Base-by-base conservation (phyloP, 495 filamentous ascomycete genomes). In the Lasiosphaeris hirsuta region DNA sequence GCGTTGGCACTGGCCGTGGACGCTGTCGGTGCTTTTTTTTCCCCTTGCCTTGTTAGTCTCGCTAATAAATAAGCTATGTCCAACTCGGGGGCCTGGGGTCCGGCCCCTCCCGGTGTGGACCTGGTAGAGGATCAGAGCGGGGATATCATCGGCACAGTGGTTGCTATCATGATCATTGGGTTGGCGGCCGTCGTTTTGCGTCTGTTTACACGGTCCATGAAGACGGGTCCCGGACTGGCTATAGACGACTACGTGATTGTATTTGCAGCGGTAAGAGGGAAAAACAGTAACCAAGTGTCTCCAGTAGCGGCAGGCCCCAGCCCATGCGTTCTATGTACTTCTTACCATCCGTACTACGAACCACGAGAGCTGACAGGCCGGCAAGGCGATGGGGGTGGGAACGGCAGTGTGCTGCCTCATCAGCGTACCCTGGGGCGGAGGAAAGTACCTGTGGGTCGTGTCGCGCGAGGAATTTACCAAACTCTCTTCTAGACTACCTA, bases 401-500 rank as follows among this genome's bases (percentile, higher is more conserved):
- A 64, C 62, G 4, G 58, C 62, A 10, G 54, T 60, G 35, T 64
- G 62, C 43, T 64, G 57, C 36, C 54, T 64, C 41, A 46, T 58
- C 37, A 58, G 42, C 19, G 51, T 64, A 3, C 57, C 52, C 13
- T 63, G 53, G 57, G 57, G 57, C 36, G 62, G 62, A 8, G 62
- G 62, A 1, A 64, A 60, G 15, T 54, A 64, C 37, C 57, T 64
- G n/a, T 60, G 62, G 62, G 54, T 56, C 9, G 62, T 60, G 13
- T 51, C 50, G 1, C 35, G 38, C 10, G 49, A 51, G 39, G 54
- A 64, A 46, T 60, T 64, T 45, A 58, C 54, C 38, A 60, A 60
- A 54, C 54, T 64, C n/a, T n/a, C 18, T 64, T 57, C 58, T 57
- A 64, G 43, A 64, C 58, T 10, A 64, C 62, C 0, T 60, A 58